Conservation (phyloP, 208 protist genomes). For the Trypanosoma scelopori region DNA sequence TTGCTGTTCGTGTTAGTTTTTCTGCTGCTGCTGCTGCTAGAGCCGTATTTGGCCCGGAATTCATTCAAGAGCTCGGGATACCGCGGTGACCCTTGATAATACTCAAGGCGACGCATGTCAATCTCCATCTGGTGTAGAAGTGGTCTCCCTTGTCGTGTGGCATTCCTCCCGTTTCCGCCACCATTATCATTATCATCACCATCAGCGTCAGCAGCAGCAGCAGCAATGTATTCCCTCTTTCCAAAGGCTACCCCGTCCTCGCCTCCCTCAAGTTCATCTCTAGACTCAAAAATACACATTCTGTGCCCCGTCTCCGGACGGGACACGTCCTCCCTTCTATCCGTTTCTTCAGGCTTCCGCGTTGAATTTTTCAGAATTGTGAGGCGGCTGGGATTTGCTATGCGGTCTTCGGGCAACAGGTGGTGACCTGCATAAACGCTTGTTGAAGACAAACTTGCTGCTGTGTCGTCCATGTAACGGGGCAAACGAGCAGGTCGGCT, state of each 20-base stretch:
- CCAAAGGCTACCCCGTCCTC: background rate
- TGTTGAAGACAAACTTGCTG: slow-evolving; percentile 54
- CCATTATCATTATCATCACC: background rate
- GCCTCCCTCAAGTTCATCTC: background rate
- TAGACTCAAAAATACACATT: slow-evolving; percentile 15
- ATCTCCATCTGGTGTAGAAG: slow-evolving; percentile 52
- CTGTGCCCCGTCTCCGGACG: background rate
- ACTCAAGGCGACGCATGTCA: slow-evolving; percentile 83
- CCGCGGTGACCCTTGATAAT: slow-evolving; percentile 75
- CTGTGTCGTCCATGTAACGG: slow-evolving; percentile 56
- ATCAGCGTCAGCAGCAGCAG: background rate
- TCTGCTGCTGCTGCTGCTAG: background rate
- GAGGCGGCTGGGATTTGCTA: background rate
- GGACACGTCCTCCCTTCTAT: background rate
- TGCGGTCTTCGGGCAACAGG: slow-evolving; percentile 32
- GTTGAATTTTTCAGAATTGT: slow-evolving; percentile 11
- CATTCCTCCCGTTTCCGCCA: slow-evolving; percentile 19
- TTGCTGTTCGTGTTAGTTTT: background rate
- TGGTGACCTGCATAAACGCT: slow-evolving; percentile 70
- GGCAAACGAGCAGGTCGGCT: slow-evolving; percentile 15
- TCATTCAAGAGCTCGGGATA: slow-evolving; percentile 63
- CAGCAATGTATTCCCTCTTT: background rate
- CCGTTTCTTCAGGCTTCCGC: background rate
- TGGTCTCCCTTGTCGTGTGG: slow-evolving; percentile 17
- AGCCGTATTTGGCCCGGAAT: slow-evolving; percentile 71